Evolutionary conservation across 306 rosid species (phyloP).

Genomic region (Quercus dentata): DNA sequence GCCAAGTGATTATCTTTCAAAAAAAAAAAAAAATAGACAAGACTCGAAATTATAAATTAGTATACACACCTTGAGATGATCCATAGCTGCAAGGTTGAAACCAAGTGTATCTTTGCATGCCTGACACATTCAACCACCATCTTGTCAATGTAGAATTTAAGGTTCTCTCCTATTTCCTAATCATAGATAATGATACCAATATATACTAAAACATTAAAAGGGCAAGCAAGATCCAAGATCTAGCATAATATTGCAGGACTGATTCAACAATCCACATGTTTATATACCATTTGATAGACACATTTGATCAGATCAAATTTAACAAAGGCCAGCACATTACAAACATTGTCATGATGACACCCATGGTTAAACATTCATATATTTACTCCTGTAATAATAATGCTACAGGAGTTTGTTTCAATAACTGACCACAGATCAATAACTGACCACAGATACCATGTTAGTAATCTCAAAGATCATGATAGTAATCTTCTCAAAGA

Average conservation of each 20-base stretch:
- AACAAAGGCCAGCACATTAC: not conserved
- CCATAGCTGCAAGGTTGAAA: conserved; percentile 95
- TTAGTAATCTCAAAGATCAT: no score
- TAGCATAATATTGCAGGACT: not conserved
- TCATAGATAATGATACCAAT: not conserved
- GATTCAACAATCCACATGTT: no score
- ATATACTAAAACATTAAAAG: not conserved
- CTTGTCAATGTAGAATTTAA: conserved; percentile 17
- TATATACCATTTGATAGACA: not conserved
- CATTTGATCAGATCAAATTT: not conserved
- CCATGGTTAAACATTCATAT: not conserved
- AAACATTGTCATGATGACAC: not conserved
- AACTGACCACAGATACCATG: not conserved
- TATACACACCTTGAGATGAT: conserved; percentile 75
- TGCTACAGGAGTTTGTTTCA: not conserved
- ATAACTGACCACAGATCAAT: not conserved
- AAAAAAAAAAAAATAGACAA: no score
- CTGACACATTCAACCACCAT: conserved; percentile 40
- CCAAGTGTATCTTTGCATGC: conserved; percentile 85
- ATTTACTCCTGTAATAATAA: not conserved
- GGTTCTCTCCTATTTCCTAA: not conserved
- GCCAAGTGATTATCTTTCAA: not conserved
- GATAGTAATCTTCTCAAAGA: not conserved
- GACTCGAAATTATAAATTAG: not conserved
- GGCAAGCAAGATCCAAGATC: not conserved